These are phyloP conservation scores for Daldinia caldariorum DNA, from an alignment of 495 filamentous ascomycete species.

Conservation along the genomic window DNA sequence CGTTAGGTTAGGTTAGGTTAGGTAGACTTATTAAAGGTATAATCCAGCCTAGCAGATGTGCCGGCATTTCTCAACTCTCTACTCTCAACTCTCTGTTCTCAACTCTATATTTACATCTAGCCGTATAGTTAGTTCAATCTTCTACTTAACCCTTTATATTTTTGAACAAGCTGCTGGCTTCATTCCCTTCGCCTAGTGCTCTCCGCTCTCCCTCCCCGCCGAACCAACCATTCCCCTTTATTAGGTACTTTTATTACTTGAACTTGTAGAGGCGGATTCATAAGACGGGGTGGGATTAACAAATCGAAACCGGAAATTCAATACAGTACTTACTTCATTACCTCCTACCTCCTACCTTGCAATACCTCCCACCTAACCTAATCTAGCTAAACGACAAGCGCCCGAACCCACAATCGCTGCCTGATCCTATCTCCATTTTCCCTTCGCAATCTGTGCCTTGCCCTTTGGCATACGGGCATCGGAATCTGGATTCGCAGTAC, in stretches of 20 bases:
- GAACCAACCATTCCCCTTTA: neutral
- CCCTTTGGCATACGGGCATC: constrained; percentile 16
- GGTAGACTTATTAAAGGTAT: no score
- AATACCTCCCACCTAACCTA: constrained; percentile 1
- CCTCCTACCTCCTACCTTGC: neutral
- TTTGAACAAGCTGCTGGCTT: neutral
- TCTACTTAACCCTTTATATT: neutral
- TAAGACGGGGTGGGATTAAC: neutral
- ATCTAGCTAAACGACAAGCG: constrained; percentile 19
- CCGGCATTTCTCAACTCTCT: neutral
- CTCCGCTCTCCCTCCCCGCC: neutral
- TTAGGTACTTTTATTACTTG: neutral
- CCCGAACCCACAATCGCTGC: constrained; percentile 27
- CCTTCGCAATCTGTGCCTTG: constrained; percentile 9
- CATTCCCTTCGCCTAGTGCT: neutral
- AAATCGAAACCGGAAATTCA: neutral
- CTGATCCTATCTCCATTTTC: constrained; percentile 18
- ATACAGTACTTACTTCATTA: neutral
- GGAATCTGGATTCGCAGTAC: constrained; percentile 11
- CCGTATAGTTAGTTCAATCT: neutral
- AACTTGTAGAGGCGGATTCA: neutral
- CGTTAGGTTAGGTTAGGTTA: no score
- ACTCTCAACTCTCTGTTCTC: no score
- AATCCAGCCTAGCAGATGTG: no score
- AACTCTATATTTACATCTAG: neutral